Conservation (phyloP, 106 monocot species). For the Platanthera guangdongensis region DNA sequence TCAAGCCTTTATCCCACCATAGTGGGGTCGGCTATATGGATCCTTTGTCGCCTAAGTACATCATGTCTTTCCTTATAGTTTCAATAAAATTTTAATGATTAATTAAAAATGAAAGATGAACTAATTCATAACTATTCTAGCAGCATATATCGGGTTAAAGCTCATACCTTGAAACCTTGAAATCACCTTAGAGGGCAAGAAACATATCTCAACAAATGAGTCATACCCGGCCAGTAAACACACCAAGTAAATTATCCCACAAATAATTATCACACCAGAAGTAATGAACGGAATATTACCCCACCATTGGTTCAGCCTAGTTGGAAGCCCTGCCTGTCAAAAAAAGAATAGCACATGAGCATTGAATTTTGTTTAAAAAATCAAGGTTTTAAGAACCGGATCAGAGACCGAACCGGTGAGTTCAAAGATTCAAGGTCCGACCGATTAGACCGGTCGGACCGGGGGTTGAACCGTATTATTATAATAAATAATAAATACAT, state of each 20-base stretch:
- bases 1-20: too few species aligned
- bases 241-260: conserved; percentile 50
- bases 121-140: background rate
- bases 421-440: too few species aligned
- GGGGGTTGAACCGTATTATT: too few species aligned
- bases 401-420: too few species aligned
- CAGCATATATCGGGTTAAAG: background rate
- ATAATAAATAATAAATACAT: too few species aligned
- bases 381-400: too few species aligned
- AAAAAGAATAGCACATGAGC: conserved; percentile 5
- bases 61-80: too few species aligned
- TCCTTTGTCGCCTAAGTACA: too few species aligned
- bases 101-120: background rate
- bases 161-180: conserved; percentile 57
- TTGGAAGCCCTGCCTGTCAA: conserved; percentile 48
- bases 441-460: too few species aligned
- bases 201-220: conserved; percentile 55
- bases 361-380: background rate
- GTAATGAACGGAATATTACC: conserved; percentile 58
- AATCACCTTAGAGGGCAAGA: conserved; percentile 52
- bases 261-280: conserved; percentile 48
- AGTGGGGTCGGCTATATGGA: too few species aligned
- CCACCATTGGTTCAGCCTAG: conserved; percentile 75
- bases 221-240: conserved; percentile 65
- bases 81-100: background rate